Evolutionary conservation across 768 basidiomycete species (phyloP), one percentile per base, ranked within the genome.

Genomic region (Neoboletus subvelutipes): DNA sequence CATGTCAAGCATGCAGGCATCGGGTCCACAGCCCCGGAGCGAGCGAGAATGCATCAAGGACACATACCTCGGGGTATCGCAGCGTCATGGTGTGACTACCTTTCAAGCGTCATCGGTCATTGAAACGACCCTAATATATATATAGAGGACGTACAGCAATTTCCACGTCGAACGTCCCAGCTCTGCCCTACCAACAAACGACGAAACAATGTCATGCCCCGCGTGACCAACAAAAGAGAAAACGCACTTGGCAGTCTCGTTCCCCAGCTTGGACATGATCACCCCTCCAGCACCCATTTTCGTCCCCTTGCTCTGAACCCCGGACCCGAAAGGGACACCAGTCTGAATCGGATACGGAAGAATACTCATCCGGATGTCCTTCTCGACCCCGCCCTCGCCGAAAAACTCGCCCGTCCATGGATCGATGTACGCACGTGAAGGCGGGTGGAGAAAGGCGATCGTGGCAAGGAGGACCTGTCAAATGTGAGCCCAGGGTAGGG

Each of bases 91-190:
- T 93, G 69, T 98, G 94, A 62, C 90, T 92, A 39, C n/a, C 53
- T n/a, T 26, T 4, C 11, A 28, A 26, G 33, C 29, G 29, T 20
- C 29, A 47, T n/a, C 45, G 46, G 49, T 56, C 46, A 50, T 36
- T 59, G 37, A 37, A 40, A 2, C 34, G 34, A 36, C 34, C 1
- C 34, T 15, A 36, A 36, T 13, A 8, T 12, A 34, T 13, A 15
- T 15, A 34, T 1, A 43, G 29, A 11, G n/a, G 40, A 49, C 86
- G 63, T 69, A 91, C 91, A 98, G 72, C 50, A 98, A 73, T 67
- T 88, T 88, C 95, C 95, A 97, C 1, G 92, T 90, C 47, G 94
- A 87, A 17, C 90, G 82, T 8, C 95, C 95, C 1, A 98, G 81
- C 43, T 85, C 89, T 34, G 92, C 94, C 72, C 94, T 95, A 65